A percentile compares a stretch with the other conserved stretches of the same genome.
These are phyloP conservation scores for Inga leiocalycina DNA, from an alignment of 306 rosid genomes.

Conservation along the genomic window DNA sequence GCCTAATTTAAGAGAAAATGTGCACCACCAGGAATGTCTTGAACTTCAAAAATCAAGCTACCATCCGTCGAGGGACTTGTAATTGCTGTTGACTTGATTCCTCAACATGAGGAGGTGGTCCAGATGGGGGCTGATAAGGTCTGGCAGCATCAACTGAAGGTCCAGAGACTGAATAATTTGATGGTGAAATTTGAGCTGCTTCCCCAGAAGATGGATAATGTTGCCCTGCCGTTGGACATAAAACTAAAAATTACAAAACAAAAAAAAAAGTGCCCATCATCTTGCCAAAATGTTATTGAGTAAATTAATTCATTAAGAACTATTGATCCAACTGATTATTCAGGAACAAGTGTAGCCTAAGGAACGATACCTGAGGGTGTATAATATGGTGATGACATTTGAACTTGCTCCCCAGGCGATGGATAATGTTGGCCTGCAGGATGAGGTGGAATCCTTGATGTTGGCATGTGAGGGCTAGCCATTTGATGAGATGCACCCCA, in stretches of 20 bases:
- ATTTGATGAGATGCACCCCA: slow-evolving; percentile 44
- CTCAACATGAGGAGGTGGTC: slow-evolving; percentile 37
- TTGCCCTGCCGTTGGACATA: slow-evolving; percentile 29
- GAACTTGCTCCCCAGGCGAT: slow-evolving; percentile 1
- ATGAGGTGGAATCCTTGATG: slow-evolving; percentile 43
- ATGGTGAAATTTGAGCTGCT: slow-evolving; percentile 35
- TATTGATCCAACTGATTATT: background rate
- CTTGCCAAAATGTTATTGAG: background rate
- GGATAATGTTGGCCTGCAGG: slow-evolving; percentile 34
- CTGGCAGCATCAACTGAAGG: slow-evolving; percentile 34
- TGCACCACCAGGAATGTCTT: slow-evolving; percentile 24
- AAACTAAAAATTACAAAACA: background rate
- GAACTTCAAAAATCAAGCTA: slow-evolving; percentile 42
- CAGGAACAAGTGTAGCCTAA: background rate
- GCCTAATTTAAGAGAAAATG: slow-evolving; percentile 28
- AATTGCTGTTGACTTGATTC: slow-evolving; percentile 44
- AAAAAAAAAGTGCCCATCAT: background rate
- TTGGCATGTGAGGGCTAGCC: slow-evolving; percentile 29
- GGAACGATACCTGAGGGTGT: background rate
- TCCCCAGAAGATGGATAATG: slow-evolving; percentile 31
- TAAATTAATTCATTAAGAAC: background rate
- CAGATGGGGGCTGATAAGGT: slow-evolving; percentile 39
- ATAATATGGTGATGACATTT: background rate
- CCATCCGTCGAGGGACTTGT: slow-evolving; percentile 48
- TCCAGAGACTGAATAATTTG: slow-evolving; percentile 32